A percentile compares a stretch with the other conserved stretches of the same genome.
These are phyloP conservation scores for Fagopyrum esculentum DNA, from an alignment of 148 eudicot genomes.

Conservation along the genomic window DNA sequence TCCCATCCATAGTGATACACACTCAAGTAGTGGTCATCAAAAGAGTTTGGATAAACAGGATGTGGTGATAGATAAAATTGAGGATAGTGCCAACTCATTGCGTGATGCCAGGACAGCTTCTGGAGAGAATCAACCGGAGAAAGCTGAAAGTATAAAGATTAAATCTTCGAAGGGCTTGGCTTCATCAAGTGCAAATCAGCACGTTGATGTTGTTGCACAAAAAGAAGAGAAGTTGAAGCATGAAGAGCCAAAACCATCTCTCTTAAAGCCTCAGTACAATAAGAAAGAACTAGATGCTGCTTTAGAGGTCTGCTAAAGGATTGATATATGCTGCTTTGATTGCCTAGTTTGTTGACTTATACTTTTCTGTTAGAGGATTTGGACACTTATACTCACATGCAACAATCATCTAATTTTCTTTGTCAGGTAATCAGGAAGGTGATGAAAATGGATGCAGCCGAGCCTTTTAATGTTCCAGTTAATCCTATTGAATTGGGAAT, in stretches of 20 bases:
- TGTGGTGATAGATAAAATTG: conserved; percentile 36
- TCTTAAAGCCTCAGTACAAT: conserved; percentile 31
- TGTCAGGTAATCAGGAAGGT: conserved; percentile 67
- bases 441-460: conserved; percentile 98
- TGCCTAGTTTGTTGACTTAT: background rate
- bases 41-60: conserved; percentile 34
- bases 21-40: conserved; percentile 38
- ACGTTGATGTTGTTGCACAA: conserved; percentile 24
- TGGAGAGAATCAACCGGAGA: conserved; percentile 27
- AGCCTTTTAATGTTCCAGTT: conserved; percentile 86
- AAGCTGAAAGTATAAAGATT: conserved; percentile 46
- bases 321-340: background rate
- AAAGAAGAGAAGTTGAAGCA: conserved; percentile 36
- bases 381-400: background rate
- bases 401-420: background rate
- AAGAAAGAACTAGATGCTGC: conserved; percentile 67
- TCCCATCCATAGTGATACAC: conserved; percentile 45
- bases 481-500: conserved; percentile 81
- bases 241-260: conserved; percentile 28
- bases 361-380: background rate
- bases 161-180: conserved; percentile 41
- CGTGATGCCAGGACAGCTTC: conserved; percentile 26
- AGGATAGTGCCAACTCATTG: conserved; percentile 54
- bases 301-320: conserved; percentile 48
- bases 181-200: conserved; percentile 31